Base-by-base conservation (phyloP, 2,329 filamentous ascomycete genomes). In the Curvularia lunata region DNA sequence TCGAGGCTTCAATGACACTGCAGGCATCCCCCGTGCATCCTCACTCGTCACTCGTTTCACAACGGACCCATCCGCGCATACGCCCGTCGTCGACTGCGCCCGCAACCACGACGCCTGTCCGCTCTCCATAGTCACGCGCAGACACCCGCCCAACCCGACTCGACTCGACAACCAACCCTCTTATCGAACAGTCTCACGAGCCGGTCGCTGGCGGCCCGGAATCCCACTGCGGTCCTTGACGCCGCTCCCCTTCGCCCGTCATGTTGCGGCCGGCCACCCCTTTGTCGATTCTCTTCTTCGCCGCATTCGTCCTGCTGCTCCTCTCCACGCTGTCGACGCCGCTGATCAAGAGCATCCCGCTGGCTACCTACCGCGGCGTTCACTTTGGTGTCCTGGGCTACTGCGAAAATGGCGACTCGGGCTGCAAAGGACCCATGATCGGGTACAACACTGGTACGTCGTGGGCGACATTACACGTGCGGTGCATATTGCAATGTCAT, bases 251-350 rank as follows among this genome's bases (percentile, higher is more conserved):
- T 55, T 66, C 68, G 69, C 72, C 72, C 81, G 87, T 80, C 81
- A 91, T 96, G 87, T 83, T 98, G 77, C 91, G 93, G 73, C 93
- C 95, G 62, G 94, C 95, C 61, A 98, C 95, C 59, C 94, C 95
- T 67, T 82, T 99, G 75, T 88, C 93, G 67, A 82, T 97, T 67
- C 81, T 98, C 75, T 89, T 98, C 72, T 85, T 96, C 62, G 84
- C 86, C 71, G 92, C 94, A 65, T 97, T 99, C 78, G 89, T 84
- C 62, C 83, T 98, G 61, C 84, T 98, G 51, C 82, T 98, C 46
- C 83, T 99, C 38, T 91, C 92, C 46, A 91, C 93, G 38, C 81
- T 99, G n/a, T 97, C 94, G 1, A 93, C 92, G 0, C 95, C 95
- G 18, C 87, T 99, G 66, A 89, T 98, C 74, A 88, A 90, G 72